Conservation (phyloP, 2,329 filamentous ascomycete genomes). For the Fusarium haematococcum region DNA sequence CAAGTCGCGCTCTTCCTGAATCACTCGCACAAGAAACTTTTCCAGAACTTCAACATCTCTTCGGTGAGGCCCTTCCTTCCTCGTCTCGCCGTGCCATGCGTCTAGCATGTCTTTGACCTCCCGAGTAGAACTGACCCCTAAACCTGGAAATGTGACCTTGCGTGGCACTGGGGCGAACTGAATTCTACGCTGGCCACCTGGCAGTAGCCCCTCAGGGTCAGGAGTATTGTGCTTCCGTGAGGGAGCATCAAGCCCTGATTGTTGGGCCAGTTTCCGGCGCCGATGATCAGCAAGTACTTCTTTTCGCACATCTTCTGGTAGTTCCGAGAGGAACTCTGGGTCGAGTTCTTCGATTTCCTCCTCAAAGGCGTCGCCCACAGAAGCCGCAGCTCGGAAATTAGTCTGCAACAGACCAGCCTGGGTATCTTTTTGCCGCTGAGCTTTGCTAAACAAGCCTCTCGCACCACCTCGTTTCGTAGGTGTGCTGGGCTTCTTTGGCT, state of each 20-base stretch:
- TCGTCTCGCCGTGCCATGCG: conserved; percentile 81
- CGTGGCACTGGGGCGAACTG: conserved; percentile 60
- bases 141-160: conserved; percentile 60
- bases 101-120: conserved; percentile 81
- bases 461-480: conserved; percentile 73
- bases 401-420: conserved; percentile 77
- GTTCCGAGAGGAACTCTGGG: conserved; percentile 80
- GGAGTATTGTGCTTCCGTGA: conserved; percentile 39
- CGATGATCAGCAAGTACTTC: conserved; percentile 83
- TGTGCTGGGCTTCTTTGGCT: conserved; percentile 66
- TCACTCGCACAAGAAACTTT: conserved; percentile 78
- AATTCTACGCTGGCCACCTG: conserved; percentile 57
- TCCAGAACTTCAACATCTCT: conserved; percentile 82
- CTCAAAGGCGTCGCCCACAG: conserved; percentile 43
- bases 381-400: conserved; percentile 70
- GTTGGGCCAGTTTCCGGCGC: conserved; percentile 67
- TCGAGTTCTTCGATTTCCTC: conserved; percentile 67
- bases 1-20: conserved; percentile 81
- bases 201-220: conserved; percentile 40
- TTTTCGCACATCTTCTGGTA: conserved; percentile 82
- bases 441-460: conserved; percentile 56
- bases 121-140: conserved; percentile 54
- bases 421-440: conserved; percentile 64
- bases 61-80: conserved; percentile 78
- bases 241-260: conserved; percentile 60